These are phyloP conservation scores for Cercophora samala DNA, from an alignment of 495 filamentous ascomycete genomes.

Conservation along the genomic window DNA sequence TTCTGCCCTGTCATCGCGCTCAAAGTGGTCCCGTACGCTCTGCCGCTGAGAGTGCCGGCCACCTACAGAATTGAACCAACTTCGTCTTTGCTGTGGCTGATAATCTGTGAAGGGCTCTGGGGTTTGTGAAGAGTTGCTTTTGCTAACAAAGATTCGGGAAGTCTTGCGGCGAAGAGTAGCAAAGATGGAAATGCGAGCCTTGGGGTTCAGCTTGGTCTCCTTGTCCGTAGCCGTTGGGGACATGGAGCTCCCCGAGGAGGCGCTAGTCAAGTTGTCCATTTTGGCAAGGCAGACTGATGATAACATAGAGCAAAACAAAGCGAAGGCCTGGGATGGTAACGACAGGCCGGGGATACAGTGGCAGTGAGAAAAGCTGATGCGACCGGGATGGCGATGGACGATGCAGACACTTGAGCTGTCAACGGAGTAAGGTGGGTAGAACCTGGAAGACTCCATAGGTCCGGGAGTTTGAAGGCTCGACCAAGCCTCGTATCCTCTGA, in stretches of 20 bases:
- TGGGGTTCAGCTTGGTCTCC: background rate
- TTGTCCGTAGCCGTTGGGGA: background rate
- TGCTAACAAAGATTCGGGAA: conserved; percentile 2
- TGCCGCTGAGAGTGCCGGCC: background rate
- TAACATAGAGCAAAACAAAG: conserved; percentile 4
- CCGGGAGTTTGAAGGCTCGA: background rate
- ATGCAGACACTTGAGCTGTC: background rate
- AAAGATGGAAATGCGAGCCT: background rate
- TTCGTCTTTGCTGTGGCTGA: background rate
- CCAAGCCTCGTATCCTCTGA: background rate
- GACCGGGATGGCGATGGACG: background rate
- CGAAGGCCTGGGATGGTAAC: conserved; percentile 2
- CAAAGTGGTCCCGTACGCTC: background rate
- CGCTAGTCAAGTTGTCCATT: background rate
- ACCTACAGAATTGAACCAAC: background rate
- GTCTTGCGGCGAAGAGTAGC: conserved; percentile 3
- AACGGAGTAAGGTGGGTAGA: background rate
- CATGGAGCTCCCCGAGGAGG: background rate
- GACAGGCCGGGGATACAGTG: background rate
- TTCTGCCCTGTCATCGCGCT: background rate
- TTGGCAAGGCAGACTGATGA: conserved; percentile 1
- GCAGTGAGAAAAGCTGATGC: background rate
- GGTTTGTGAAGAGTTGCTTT: background rate
- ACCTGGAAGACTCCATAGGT: background rate
- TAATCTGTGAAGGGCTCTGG: background rate